These are phyloP conservation scores for Verbena officinalis DNA, from an alignment of 257 asterid species.

Conservation along the genomic window DNA sequence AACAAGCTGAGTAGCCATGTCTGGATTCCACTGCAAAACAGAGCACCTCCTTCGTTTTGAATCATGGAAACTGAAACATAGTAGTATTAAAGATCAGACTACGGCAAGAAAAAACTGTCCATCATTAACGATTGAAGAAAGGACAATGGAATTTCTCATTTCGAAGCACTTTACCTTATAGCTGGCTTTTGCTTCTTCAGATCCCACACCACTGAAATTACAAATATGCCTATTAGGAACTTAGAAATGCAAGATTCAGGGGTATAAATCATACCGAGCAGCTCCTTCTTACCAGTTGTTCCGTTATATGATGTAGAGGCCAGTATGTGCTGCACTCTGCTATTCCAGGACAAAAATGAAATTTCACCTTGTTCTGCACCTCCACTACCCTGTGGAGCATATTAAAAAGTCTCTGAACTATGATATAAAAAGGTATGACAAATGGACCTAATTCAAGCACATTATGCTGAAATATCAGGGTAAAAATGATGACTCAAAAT, in stretches of 20 bases:
- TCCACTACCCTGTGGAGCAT: slow-evolving; percentile 54
- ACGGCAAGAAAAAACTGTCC: slow-evolving; percentile 6
- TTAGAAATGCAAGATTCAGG: neutral
- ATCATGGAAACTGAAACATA: slow-evolving; percentile 54
- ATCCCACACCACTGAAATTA: slow-evolving; percentile 69
- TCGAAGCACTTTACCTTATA: slow-evolving; percentile 44
- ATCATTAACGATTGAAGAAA: neutral
- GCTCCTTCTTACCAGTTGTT: slow-evolving; percentile 50
- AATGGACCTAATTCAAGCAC: neutral
- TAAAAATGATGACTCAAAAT: neutral
- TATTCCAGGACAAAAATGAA: slow-evolving; percentile 67
- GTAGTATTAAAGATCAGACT: slow-evolving; percentile 8
- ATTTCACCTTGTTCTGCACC: slow-evolving; percentile 68
- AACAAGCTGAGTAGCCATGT: slow-evolving; percentile 61
- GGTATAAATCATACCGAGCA: neutral
- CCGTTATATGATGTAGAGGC: slow-evolving; percentile 71
- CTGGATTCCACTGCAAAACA: slow-evolving; percentile 79
- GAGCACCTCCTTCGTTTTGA: slow-evolving; percentile 62
- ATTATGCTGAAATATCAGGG: neutral
- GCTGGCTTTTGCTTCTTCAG: slow-evolving; percentile 67
- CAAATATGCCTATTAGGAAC: slow-evolving; percentile 18
- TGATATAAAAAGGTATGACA: neutral
- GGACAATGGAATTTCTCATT: neutral
- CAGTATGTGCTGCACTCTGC: slow-evolving; percentile 56
- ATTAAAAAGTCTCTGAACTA: neutral